These are phyloP conservation scores for Metarhizium rileyi DNA, from an alignment of 2,329 filamentous ascomycete genomes.

Conservation along the genomic window DNA sequence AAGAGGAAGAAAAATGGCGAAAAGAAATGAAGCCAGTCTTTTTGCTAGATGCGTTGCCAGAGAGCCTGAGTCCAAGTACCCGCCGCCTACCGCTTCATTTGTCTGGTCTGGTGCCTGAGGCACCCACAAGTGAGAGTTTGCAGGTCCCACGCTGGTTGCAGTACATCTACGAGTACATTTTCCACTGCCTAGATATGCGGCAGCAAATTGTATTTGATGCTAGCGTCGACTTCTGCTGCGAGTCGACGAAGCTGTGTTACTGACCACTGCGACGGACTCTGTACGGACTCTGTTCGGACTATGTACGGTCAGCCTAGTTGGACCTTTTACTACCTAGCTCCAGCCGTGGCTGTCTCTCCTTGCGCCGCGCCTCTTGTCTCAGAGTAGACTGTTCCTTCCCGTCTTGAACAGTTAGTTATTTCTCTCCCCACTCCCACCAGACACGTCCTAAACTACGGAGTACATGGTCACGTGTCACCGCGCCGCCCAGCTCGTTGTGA, in stretches of 20 bases:
- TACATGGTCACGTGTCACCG: not conserved
- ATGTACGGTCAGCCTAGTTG: no score
- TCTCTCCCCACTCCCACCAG: no score
- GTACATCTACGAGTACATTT: not conserved
- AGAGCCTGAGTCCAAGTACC: slow-evolving; percentile 13
- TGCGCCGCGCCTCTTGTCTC: not conserved
- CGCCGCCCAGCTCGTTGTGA: not conserved
- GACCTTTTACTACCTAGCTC: no score
- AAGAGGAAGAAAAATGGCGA: slow-evolving; percentile 7
- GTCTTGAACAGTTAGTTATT: no score
- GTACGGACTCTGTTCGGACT: no score
- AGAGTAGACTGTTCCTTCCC: not conserved
- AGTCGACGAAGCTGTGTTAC: not conserved
- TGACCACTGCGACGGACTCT: no score
- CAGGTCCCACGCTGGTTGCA: not conserved
- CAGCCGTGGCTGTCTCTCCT: not conserved
- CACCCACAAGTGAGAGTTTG: not conserved
- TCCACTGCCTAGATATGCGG: not conserved
- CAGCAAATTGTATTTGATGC: not conserved
- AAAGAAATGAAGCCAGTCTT: slow-evolving; percentile 8
- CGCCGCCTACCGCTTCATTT: slow-evolving; percentile 6
- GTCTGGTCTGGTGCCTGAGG: slow-evolving; percentile 9
- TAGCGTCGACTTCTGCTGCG: not conserved
- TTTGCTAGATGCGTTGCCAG: slow-evolving; percentile 10
- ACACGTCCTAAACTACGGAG: no score